Base-by-base conservation (phyloP, 2,329 filamentous ascomycete species). In the Sordariomycetes sp. region DNA sequence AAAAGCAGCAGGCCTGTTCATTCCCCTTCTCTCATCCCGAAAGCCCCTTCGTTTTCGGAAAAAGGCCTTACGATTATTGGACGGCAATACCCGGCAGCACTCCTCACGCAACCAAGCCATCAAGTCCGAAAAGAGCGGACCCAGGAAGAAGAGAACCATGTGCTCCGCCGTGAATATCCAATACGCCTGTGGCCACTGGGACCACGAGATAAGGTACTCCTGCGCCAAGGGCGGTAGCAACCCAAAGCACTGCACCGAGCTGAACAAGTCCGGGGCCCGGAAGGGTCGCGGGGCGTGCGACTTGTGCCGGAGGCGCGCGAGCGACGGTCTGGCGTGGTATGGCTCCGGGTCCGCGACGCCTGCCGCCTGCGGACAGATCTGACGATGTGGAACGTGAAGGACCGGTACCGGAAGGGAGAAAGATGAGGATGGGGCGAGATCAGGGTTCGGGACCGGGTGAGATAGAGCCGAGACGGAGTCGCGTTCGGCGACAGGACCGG, bases 161-260 rank as follows among this genome's bases (percentile, higher is more conserved):
- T 56, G 54, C 45, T 56, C 35, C 45, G 42, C 42, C 25, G 54
- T 52, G 54, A 56, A 56, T 24, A 52, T 56, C 32, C 54, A 52
- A 45, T 56, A 51, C 25, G n/a, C 5, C 32, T 56, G 54, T n/a
- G 54, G 54, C n/a, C 54, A 52, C 54, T 56, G 54, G 54, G 42
- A 36, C 45, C 36, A 55, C 25, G 36, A 48, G 53, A 22, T 55
- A 24, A 45, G 24, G 25, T 45, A 55, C 36, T 10, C 22, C n/a
- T 55, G 53, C n/a, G 53, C 22, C 22, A 55, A 55, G 36, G 53
- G 53, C 24, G 53, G 24, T 8, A 22, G 22, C 22, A 45, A 48
- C 53, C 53, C 53, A 10, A 35, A n/a, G 10, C 35, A 55, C 24
- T 55, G 53, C 24, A 22, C 53, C 53, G 53, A 24, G 28, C 36